Percentiles rank a stretch among this genome's conserved stretches.
Conservation (phyloP, 257 asterid species). For the Solanum dulcamara region DNA sequence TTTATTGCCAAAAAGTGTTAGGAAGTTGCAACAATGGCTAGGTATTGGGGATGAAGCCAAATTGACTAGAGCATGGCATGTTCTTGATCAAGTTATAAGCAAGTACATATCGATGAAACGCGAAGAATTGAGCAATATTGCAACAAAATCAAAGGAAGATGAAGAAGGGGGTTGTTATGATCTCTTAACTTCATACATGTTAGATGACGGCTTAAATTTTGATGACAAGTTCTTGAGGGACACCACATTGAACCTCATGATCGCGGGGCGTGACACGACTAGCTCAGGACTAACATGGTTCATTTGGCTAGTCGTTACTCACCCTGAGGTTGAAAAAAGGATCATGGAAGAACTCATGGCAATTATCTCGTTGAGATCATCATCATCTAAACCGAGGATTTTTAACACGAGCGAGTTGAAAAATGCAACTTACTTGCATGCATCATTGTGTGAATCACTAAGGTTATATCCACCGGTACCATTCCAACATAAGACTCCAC, state of each 20-base stretch:
- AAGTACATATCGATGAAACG: slow-evolving; percentile 16
- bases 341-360: slow-evolving; percentile 28
- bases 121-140: neutral
- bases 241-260: slow-evolving; percentile 34
- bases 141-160: neutral
- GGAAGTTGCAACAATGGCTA: slow-evolving; percentile 32
- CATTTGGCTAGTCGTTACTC: slow-evolving; percentile 37
- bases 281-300: slow-evolving; percentile 55
- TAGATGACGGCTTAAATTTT: slow-evolving; percentile 5
- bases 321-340: slow-evolving; percentile 18
- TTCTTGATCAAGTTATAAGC: slow-evolving; percentile 25
- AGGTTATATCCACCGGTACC: slow-evolving; percentile 57
- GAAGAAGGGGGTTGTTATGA: slow-evolving; percentile 13
- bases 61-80: slow-evolving; percentile 11
- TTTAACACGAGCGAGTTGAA: slow-evolving; percentile 16
- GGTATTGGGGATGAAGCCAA: slow-evolving; percentile 34
- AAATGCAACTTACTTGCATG: slow-evolving; percentile 35
- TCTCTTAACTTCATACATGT: slow-evolving; percentile 26
- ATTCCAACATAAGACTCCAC: slow-evolving; percentile 49
- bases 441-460: slow-evolving; percentile 36
- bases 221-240: slow-evolving; percentile 44
- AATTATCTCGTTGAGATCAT: neutral
- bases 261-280: slow-evolving; percentile 52
- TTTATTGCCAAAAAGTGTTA: slow-evolving; percentile 21
- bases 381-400: slow-evolving; percentile 1